Evolutionary conservation across 768 basidiomycete genomes (phyloP).

Genomic region (Amanita phalloides): DNA sequence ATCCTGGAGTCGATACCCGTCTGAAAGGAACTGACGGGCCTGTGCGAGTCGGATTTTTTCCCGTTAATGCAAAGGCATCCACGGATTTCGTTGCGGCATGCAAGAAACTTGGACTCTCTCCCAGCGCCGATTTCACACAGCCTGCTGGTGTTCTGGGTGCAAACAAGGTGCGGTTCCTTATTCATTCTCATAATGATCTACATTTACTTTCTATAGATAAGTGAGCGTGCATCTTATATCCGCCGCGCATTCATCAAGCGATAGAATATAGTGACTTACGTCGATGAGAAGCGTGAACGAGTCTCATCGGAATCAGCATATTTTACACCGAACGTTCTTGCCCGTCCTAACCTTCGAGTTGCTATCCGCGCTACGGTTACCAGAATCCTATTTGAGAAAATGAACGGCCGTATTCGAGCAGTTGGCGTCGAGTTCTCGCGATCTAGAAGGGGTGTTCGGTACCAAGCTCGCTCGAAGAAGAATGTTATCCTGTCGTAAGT

Average conservation of each 20-base stretch:
- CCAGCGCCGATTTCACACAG: conserved; percentile 54
- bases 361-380: conserved; percentile 46
- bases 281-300: conserved; percentile 38
- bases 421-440: conserved; percentile 52
- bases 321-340: conserved; percentile 51
- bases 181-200: background rate
- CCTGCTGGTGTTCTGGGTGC: conserved; percentile 48
- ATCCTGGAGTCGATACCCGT: conserved; percentile 38
- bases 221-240: conserved; percentile 18
- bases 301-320: conserved; percentile 61
- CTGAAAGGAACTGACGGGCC: conserved; percentile 45
- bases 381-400: conserved; percentile 41
- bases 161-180: conserved; percentile 34
- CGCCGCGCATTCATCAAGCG: background rate
- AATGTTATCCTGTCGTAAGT: conserved; percentile 56
- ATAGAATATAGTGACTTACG: conserved; percentile 48
- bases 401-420: conserved; percentile 30
- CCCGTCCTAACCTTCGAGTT: conserved; percentile 55
- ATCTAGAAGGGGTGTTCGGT: conserved; percentile 23
- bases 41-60: conserved; percentile 47
- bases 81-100: conserved; percentile 49
- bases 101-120: conserved; percentile 41
- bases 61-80: conserved; percentile 31
- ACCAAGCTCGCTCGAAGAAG: conserved; percentile 36
- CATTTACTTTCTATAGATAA: conserved; percentile 22